These are phyloP conservation scores for Neonectria magnoliae DNA, from an alignment of 2,329 filamentous ascomycete species.

Conservation along the genomic window DNA sequence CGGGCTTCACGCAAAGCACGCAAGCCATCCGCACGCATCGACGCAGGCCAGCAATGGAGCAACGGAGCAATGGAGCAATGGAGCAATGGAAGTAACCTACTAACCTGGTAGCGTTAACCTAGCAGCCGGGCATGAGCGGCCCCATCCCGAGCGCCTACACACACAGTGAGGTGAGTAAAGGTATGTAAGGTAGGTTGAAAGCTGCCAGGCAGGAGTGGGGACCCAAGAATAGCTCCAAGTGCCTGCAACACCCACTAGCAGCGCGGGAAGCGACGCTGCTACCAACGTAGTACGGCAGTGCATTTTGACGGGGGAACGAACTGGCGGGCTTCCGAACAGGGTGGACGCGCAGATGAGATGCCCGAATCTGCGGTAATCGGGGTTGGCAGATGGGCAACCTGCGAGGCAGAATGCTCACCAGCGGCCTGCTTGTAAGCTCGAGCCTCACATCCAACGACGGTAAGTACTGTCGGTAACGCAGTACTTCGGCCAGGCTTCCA, in stretches of 20 bases:
- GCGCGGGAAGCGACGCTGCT: not conserved
- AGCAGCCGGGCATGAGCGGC: constrained; percentile 9
- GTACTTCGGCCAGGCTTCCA: constrained; percentile 20
- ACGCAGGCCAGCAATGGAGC: constrained; percentile 1
- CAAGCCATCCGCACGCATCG: not conserved
- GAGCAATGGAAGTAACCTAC: too few species aligned
- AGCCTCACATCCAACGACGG: not conserved
- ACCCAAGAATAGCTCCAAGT: not conserved
- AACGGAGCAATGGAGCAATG: not conserved
- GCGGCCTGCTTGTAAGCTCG: not conserved
- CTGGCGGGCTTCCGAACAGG: not conserved
- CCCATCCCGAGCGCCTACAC: constrained; percentile 15
- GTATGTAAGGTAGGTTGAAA: not conserved
- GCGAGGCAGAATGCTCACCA: not conserved
- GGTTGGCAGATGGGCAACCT: not conserved
- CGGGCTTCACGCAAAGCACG: constrained; percentile 1
- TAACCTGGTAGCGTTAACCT: too few species aligned
- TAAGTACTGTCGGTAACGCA: constrained; percentile 11
- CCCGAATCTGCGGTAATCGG: not conserved
- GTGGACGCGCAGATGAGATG: not conserved
- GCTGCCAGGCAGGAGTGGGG: constrained; percentile 7
- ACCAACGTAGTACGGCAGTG: not conserved
- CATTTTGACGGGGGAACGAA: not conserved
- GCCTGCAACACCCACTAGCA: not conserved
- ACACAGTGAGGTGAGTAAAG: too few species aligned